phyloP scores from a whole-genome alignment of 2,329 filamentous ascomycete species.

The Xylaria sp. region DNA sequence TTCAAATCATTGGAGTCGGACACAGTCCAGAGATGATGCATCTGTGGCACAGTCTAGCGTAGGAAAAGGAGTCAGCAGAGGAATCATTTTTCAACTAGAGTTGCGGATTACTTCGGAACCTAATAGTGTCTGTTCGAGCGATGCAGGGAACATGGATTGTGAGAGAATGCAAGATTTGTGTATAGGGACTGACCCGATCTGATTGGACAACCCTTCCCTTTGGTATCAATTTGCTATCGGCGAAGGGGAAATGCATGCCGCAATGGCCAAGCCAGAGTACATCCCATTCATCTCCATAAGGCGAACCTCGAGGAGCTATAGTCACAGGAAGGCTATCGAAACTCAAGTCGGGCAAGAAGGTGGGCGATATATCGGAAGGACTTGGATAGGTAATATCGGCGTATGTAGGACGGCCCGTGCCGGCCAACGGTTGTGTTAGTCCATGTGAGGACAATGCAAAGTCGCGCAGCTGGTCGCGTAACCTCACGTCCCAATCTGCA shows the following conservation, averaged over 20 bases:
- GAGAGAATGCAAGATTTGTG: background rate
- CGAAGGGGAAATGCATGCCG: constrained; percentile 50
- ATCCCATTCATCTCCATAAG: constrained; percentile 62
- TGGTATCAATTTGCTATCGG: constrained; percentile 37
- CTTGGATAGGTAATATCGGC: constrained; percentile 44
- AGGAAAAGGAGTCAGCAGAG: background rate
- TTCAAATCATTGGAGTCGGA: constrained; percentile 51
- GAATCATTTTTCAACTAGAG: background rate
- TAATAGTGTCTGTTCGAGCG: background rate
- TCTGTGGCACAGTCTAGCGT: constrained; percentile 50
- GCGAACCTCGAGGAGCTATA: constrained; percentile 8
- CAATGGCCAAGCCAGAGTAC: constrained; percentile 63
- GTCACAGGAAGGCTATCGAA: constrained; percentile 20
- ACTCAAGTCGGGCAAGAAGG: constrained; percentile 4
- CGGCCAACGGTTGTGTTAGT: constrained; percentile 36
- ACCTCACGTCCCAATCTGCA: constrained; percentile 57
- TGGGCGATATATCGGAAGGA: constrained; percentile 1
- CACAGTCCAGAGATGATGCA: constrained; percentile 48
- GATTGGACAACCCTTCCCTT: constrained; percentile 48
- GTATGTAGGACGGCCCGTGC: constrained; percentile 23
- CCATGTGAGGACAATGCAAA: constrained; percentile 40
- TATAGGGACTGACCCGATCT: constrained; percentile 35
- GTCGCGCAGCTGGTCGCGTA: constrained; percentile 53
- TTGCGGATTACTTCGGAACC: background rate
- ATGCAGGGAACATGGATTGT: background rate